Conservation (phyloP, 345 rosid genomes). For the Citrus maxima region DNA sequence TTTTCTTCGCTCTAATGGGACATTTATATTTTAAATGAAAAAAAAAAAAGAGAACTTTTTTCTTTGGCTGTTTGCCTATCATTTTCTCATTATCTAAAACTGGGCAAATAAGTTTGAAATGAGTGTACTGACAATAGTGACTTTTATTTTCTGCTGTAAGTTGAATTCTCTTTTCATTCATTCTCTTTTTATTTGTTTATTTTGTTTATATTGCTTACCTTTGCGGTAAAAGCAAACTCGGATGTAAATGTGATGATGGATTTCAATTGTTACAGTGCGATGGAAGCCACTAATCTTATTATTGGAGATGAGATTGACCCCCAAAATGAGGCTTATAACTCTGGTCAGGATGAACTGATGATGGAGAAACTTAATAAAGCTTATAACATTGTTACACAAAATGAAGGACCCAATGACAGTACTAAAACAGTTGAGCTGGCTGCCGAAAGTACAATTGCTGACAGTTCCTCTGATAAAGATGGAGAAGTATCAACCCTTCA, state of each 20-base stretch:
- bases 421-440: not conserved
- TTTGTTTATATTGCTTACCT: not conserved
- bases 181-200: not conserved
- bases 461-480: not conserved
- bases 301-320: not conserved
- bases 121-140: not conserved
- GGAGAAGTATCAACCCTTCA: not conserved
- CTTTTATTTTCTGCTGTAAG: not conserved
- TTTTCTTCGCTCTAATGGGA: not conserved
- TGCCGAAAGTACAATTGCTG: not conserved
- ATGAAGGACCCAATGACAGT: not conserved
- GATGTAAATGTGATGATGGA: not conserved
- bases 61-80: not conserved
- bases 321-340: not conserved
- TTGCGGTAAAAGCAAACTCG: not conserved
- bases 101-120: not conserved
- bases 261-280: not conserved
- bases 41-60: not conserved
- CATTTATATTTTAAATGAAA: not conserved
- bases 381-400: not conserved
- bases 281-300: conserved; percentile 6
- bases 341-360: not conserved
- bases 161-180: not conserved
- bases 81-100: not conserved
- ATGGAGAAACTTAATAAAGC: not conserved